Evolutionary conservation across 148 eudicot species (phyloP).

Genomic region (Diospyros kaki): DNA sequence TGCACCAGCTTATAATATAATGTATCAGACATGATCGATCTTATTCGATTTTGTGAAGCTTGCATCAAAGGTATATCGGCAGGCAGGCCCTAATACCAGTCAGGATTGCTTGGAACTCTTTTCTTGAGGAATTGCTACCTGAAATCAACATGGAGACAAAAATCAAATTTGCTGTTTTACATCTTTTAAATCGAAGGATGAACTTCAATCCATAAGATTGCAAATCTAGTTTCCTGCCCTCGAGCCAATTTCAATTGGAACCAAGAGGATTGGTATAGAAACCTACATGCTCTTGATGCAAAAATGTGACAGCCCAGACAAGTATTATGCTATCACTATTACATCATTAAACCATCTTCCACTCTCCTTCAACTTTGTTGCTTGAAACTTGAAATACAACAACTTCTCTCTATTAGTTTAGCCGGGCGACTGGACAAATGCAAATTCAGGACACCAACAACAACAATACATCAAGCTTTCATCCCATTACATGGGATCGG

Average conservation of each 20-base stretch:
- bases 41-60: slow-evolving; percentile 1
- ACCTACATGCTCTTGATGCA: neutral
- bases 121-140: neutral
- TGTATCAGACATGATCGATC: slow-evolving; percentile 38
- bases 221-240: neutral
- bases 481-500: too few relatives aligned
- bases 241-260: neutral
- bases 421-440: neutral
- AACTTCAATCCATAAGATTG: neutral
- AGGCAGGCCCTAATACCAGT: neutral
- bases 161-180: neutral
- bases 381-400: slow-evolving; percentile 3
- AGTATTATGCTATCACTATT: neutral
- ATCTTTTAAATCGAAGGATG: neutral
- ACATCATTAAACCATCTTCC: neutral
- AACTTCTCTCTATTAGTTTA: neutral
- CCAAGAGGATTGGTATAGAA: neutral
- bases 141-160: neutral
- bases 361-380: neutral
- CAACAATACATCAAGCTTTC: too few relatives aligned
- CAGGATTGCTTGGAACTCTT: neutral
- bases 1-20: slow-evolving; percentile 36
- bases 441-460: neutral
- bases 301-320: neutral
- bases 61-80: neutral